phyloP scores from a whole-genome alignment of 345 rosid genomes.

The Pelargonium nanum region DNA sequence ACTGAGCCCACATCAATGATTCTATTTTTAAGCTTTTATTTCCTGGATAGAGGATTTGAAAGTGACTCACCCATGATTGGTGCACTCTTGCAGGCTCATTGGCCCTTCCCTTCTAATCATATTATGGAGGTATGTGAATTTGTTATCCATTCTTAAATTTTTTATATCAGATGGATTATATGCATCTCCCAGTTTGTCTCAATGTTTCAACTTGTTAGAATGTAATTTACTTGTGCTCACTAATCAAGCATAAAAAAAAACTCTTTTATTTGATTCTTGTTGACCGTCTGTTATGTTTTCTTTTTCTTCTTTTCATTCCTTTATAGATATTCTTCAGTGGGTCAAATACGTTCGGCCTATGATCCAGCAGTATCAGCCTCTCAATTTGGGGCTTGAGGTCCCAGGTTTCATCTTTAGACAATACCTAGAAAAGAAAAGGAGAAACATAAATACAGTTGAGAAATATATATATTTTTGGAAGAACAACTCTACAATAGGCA shows the following conservation, averaged over 20 bases:
- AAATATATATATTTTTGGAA: no score
- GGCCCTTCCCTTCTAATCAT: conserved; percentile 79
- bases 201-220: background rate
- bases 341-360: no score
- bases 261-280: no score
- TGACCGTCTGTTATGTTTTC: no score
- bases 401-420: no score
- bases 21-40: background rate
- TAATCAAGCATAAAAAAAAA: background rate
- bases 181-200: background rate
- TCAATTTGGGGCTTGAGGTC: no score
- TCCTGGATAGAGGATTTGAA: background rate
- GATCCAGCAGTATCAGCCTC: no score
- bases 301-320: no score
- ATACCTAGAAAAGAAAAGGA: no score
- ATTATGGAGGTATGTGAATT: conserved; percentile 57
- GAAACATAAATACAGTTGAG: no score
- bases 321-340: no score
- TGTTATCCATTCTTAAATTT: background rate
- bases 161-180: background rate
- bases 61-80: conserved; percentile 2
- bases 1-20: background rate
- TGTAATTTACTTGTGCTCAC: background rate
- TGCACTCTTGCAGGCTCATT: conserved; percentile 53
- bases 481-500: no score